Percentiles rank a stretch among this genome's conserved stretches.
Evolutionary conservation across 257 asterid species (phyloP).

Genomic region (Sherardia arvensis): DNA sequence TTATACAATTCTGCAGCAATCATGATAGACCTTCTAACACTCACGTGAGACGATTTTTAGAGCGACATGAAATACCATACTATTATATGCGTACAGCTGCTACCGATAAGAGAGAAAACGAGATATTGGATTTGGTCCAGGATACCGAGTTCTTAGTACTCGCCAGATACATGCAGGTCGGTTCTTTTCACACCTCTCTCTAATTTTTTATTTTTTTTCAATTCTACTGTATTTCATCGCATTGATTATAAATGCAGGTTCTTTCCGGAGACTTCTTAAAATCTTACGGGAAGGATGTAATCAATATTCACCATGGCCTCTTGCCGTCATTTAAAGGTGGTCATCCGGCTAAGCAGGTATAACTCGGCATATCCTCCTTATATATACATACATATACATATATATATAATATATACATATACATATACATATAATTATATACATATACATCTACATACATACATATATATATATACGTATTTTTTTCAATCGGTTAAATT

Average conservation of each 20-base stretch:
- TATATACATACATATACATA: no score
- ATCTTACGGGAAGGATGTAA: slow-evolving; percentile 62
- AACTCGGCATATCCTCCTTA: slow-evolving; percentile 8
- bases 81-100: slow-evolving; percentile 37
- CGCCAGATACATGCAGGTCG: slow-evolving; percentile 98
- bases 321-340: slow-evolving; percentile 98
- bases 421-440: no score
- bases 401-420: no score
- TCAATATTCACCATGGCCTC: slow-evolving; percentile 91
- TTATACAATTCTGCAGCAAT: slow-evolving; percentile 43
- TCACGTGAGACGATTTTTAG: slow-evolving; percentile 79
- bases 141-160: slow-evolving; percentile 88
- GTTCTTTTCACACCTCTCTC: not conserved
- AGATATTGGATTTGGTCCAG: slow-evolving; percentile 57
- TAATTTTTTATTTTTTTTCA: no score
- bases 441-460: no score
- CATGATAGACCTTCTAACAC: slow-evolving; percentile 81
- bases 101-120: slow-evolving; percentile 50
- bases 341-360: slow-evolving; percentile 87
- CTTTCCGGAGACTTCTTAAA: slow-evolving; percentile 69
- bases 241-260: slow-evolving; percentile 44
- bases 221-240: slow-evolving; percentile 17
- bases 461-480: no score
- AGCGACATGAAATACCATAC: slow-evolving; percentile 83
- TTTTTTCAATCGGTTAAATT: no score